Conservation (phyloP, 176 grass and related monocot genomes). For the Juncus inflexus region DNA sequence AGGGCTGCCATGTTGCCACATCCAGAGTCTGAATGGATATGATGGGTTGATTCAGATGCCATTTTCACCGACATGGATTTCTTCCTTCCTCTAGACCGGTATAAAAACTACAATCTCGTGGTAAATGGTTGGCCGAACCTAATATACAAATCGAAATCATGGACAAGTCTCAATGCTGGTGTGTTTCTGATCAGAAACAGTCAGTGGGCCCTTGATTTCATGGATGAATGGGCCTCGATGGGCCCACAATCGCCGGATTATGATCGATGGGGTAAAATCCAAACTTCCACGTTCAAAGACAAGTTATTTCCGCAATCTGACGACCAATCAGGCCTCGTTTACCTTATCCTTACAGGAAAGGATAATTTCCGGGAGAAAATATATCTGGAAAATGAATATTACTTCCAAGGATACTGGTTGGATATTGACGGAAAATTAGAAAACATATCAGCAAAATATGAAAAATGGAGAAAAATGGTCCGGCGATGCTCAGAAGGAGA, state of each 20-base stretch:
- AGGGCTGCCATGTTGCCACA: slow-evolving; percentile 77
- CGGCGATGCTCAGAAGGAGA: slow-evolving; percentile 32
- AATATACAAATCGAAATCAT: slow-evolving; percentile 43
- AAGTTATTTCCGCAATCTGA: slow-evolving; percentile 72
- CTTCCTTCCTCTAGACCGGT: slow-evolving; percentile 45
- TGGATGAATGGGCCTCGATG: slow-evolving; percentile 22
- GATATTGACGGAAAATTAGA: slow-evolving; percentile 63
- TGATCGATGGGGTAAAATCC: slow-evolving; percentile 30
- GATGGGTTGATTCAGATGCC: slow-evolving; percentile 97
- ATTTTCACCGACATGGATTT: slow-evolving; percentile 97
- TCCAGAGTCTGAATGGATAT: slow-evolving; percentile 86
- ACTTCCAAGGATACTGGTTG: slow-evolving; percentile 87
- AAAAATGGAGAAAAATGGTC: slow-evolving; percentile 42
- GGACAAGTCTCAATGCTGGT: slow-evolving; percentile 88
- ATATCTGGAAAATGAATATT: slow-evolving; percentile 61
- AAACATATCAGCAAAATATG: slow-evolving; percentile 43
- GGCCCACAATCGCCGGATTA: slow-evolving; percentile 13
- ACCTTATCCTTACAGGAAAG: slow-evolving; percentile 51
- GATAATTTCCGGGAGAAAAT: slow-evolving; percentile 49
- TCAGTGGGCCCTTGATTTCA: slow-evolving; percentile 94
- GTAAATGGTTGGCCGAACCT: slow-evolving; percentile 66
- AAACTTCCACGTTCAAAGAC: slow-evolving; percentile 53
- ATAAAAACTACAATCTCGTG: slow-evolving; percentile 63
- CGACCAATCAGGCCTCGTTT: slow-evolving; percentile 82
- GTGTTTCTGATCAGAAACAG: slow-evolving; percentile 93